Evolutionary conservation across 371 early-diverging fungal species (phyloP), one percentile per base, ranked within the genome.

Genomic region (Mortierella sp.): DNA sequence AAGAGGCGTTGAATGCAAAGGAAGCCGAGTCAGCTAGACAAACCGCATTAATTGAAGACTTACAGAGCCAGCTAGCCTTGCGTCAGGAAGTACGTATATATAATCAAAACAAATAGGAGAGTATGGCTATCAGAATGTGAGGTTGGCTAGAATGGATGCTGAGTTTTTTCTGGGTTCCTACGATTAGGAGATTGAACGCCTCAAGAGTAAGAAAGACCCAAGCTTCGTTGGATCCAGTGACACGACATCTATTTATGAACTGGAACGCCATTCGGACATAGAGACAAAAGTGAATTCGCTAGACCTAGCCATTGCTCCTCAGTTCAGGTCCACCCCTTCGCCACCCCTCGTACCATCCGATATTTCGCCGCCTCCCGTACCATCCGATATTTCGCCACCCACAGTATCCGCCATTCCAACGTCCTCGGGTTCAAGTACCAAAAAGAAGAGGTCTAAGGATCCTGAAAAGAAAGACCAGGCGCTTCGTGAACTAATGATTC

Each of bases 401-500:
- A 57, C 64, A 19, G 33, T n/a, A 10, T 13, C 60, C 28, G 33
- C 38, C 19, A 53, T 55, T 16, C 36, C 65, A 2, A 5, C 58
- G 15, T 28, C 64, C 22, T 38, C 70, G 32, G 10, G 32, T 22
- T 38, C 60, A 19, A 32, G 58, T 7, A 19, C 22, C 28, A 66
- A 59, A n/a, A 38, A 62, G 15, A 58, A 48, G 22, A 70, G 66
- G 33, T 21, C 63, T 60, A 72, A 66, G 19, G 65, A 43, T 22
- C 50, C 64, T 8, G 48, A 65, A 10, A 69, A 65, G 55, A 76
- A 76, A 43, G 65, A 70, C 28, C 76, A 76, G n/a, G 76, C 76
- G 13, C 67, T 76, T 41, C 66, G 70, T 5, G 76, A 76, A 43
- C 65, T 76, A 22, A 76, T 76, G 76, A 8, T 58, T 13, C 70